A percentile compares a stretch with the other conserved stretches of the same genome.
Evolutionary conservation across 257 asterid species (phyloP).

Genomic region (Primulina huaijiensis): DNA sequence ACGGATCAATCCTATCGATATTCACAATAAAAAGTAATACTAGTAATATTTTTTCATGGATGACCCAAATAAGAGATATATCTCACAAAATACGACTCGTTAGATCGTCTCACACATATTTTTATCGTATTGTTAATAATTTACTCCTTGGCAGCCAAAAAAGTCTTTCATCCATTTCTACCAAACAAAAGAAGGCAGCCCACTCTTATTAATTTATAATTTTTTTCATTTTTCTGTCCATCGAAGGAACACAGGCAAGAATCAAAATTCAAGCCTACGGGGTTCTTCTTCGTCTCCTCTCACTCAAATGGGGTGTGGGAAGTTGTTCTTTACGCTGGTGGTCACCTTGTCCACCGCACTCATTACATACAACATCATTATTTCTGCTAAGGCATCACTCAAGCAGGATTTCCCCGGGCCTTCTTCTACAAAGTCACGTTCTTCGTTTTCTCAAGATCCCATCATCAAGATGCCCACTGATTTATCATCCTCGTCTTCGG

Average conservation of each 20-base stretch:
- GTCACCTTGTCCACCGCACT: conserved; percentile 71
- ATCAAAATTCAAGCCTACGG: neutral
- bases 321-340: conserved; percentile 65
- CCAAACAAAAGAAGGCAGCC: too few species aligned
- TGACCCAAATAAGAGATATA: too few species aligned
- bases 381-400: conserved; percentile 85
- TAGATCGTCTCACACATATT: too few species aligned
- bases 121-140: too few species aligned
- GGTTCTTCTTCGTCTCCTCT: neutral
- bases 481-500: conserved; percentile 15
- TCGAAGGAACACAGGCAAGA: neutral
- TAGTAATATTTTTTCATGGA: too few species aligned
- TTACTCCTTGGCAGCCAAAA: too few species aligned
- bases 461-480: conserved; percentile 70
- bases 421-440: conserved; percentile 20
- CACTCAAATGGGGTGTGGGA: conserved; percentile 63
- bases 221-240: neutral
- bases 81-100: too few species aligned
- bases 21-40: too few species aligned
- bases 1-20: too few species aligned
- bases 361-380: conserved; percentile 83
- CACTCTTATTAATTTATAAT: too few species aligned
- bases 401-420: conserved; percentile 74
- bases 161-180: too few species aligned
- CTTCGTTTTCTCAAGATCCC: conserved; percentile 44